Base-by-base conservation (phyloP, 225 moss, liverwort and hornwort species). In the Asterella californica region DNA sequence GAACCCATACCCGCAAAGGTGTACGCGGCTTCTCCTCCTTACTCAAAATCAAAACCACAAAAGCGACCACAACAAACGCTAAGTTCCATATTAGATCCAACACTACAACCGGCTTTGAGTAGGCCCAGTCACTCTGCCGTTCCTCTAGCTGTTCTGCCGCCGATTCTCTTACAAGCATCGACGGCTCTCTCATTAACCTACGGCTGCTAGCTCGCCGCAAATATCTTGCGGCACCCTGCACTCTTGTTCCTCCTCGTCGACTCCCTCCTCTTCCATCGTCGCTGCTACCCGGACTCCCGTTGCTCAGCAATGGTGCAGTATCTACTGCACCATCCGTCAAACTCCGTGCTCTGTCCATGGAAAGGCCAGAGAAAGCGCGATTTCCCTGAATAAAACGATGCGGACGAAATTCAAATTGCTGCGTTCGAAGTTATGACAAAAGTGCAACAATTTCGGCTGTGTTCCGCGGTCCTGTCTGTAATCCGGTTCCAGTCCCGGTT, bases 61-160 rank as follows among this genome's bases (percentile, higher is more conserved):
- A 79, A 15, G 97, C 91, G 37, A 99, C 97, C 57, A 29, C 91
- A 37, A 99, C 97, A 62, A 99, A 99, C 6, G 97, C 94, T 70
- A 99, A 76, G 78, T 99, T 99, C 97, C 97, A 99, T 77, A 99
- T 95, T 68, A 99, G 87, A 89, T 99, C 97, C 84, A 99, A 88
- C 59, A 99, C 95, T 47, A 99, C 97, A 21, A 99, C 97, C 2
- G 97, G 97, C 71, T 92, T 90, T 22, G 97, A 99, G 76, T 99
- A 99, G 10, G 97, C 97, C 97, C 97, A 99, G 80, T 99, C 97
- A 64, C 97, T 99, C 82, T 99, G 97, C 77, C 97, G 88, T 72
- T 95, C 95, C 84, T 99, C 97, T 81, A 99, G 86, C 91, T 99
- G 97, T 86, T 99, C 97, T 69, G 97, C 97, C 0, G 97, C 97